These are phyloP conservation scores for Ophiocordyceps robertsii DNA, from an alignment of 2,329 filamentous ascomycete species.

Conservation along the genomic window DNA sequence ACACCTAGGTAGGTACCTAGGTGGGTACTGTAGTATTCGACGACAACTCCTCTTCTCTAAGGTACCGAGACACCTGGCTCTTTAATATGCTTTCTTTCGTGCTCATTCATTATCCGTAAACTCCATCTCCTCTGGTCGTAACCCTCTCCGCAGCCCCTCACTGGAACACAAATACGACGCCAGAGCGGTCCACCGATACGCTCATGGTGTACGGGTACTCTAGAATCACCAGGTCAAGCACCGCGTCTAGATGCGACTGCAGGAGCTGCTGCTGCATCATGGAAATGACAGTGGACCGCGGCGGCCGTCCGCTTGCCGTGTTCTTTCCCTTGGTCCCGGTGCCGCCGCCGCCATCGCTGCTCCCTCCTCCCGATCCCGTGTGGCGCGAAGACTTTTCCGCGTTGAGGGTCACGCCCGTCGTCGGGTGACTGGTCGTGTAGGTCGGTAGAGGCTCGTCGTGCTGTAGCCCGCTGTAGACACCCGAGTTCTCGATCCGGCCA, in stretches of 20 bases:
- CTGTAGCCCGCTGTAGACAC: constrained; percentile 66
- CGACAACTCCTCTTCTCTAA: too few species aligned
- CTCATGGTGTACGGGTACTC: constrained; percentile 89
- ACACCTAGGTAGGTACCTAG: too few species aligned
- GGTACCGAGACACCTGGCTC: too few species aligned
- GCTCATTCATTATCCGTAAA: too few species aligned
- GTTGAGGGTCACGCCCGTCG: constrained; percentile 49
- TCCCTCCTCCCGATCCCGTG: constrained; percentile 11
- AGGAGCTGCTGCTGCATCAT: constrained; percentile 77
- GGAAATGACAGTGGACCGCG: constrained; percentile 73
- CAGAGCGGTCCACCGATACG: constrained; percentile 76
- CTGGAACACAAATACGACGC: constrained; percentile 74
- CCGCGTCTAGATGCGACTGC: constrained; percentile 73
- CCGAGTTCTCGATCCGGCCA: constrained; percentile 60
- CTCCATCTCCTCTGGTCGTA: too few species aligned
- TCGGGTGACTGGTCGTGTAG: constrained; percentile 53
- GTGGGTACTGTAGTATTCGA: too few species aligned
- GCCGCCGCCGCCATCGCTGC: not conserved
- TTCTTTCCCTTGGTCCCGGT: constrained; percentile 13
- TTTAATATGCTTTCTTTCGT: too few species aligned
- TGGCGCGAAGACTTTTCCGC: constrained; percentile 44
- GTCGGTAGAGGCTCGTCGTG: constrained; percentile 58
- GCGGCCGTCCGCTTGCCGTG: constrained; percentile 29
- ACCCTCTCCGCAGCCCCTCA: constrained; percentile 11
- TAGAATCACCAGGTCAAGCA: constrained; percentile 78